Base-by-base conservation (phyloP, 2,329 filamentous ascomycete genomes). In the Parastagonospora avenae region DNA sequence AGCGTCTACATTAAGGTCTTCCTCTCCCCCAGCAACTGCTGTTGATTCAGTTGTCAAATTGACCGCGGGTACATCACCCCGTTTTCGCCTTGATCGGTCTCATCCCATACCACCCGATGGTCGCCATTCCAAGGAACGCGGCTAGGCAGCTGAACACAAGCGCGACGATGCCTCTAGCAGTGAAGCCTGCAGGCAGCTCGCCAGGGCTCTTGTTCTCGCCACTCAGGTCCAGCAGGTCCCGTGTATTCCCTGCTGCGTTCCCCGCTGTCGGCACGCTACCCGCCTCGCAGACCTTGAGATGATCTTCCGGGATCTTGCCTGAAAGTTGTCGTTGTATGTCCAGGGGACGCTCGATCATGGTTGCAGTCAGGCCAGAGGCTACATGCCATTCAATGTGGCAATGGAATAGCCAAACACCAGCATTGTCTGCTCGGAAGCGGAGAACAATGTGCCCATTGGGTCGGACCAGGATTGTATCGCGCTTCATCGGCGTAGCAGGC, bases 201-300 rank as follows among this genome's bases (percentile, higher is more conserved):
- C 71, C 72, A 0, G 84, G 81, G 2, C 80, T 77, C 31, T 67
- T 73, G 48, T 86, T 87, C 68, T 88, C 64, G 8, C 71, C 71
- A 0, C 12, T 57, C 33, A 74, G 31, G 55, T 94, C 83, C 0
- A 90, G 74, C 8, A 84, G 74, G 59, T 93, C 74, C 0, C 73
- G 69, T 0, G 83, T 86, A 64, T 92, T 91, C 0, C 80, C 91
- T 0, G 89, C 91, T 0, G 90, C 91, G 62, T 94, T 94, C 4
- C 91, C 91, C 2, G 66, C 63, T 0, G 76, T 81, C 0, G 83
- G 79, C 0, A 84, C 71, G 6, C 76, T 74, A 0, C 69, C 77
- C 0, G 77, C 81, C 4, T 74, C 74, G 67, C 90, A 93, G 3
- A 75, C 82, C 6, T 82, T 81, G 36, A 80, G 74, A 61, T 89